Base-by-base conservation (phyloP, 352 stramenopile species). In the Globisporangium radiosum region DNA sequence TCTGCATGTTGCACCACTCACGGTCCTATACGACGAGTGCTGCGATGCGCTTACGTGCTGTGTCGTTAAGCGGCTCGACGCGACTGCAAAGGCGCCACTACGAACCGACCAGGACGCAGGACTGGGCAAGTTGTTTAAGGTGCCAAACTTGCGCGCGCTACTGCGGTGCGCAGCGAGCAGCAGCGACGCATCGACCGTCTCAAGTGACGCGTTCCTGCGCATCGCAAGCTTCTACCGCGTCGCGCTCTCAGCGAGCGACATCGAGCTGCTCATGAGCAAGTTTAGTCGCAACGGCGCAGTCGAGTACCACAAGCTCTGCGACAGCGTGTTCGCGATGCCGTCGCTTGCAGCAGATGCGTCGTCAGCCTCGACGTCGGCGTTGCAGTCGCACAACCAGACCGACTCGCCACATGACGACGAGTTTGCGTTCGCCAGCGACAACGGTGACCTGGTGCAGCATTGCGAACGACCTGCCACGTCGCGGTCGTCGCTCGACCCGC, bases 11-110 rank as follows among this genome's bases (percentile, higher is more conserved):
- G 37, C 52, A 7, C 37, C 43, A 13, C 58, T 52, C 1, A 15
- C 2, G 11, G 76, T 88, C 43, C 25, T 54, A 3, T 89, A 87
- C 49, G 73, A 85, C 33, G 73, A 87, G 1, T 87, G 88, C 37
- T 92, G 78, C 42, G 78, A 92, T 59, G 66, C 68, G 2, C 51
- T 92, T 0, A 56, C 65, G 0, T 14, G 52, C 10, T 40, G 38
- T 8, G 11, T 51, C 39, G 19, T 38, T 44, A 44, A 36, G 8
- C 40, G 61, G 17, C 25, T 40, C 11, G 13, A 53, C 5, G 8
- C 33, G n/a, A 55, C 38, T 42, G 5, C 37, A 45, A 45, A 44
- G 7, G 11, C 40, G 40, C 40, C 7, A 44, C 7, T 8, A 44
- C 40, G 7, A 8, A 44, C 40, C 40, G 40, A 44, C 40, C 11